Percentiles rank a stretch among this genome's conserved stretches.
These are phyloP conservation scores for Debaryomyces singareniensis DNA, from an alignment of 1,139 yeast genomes.

Conservation along the genomic window DNA sequence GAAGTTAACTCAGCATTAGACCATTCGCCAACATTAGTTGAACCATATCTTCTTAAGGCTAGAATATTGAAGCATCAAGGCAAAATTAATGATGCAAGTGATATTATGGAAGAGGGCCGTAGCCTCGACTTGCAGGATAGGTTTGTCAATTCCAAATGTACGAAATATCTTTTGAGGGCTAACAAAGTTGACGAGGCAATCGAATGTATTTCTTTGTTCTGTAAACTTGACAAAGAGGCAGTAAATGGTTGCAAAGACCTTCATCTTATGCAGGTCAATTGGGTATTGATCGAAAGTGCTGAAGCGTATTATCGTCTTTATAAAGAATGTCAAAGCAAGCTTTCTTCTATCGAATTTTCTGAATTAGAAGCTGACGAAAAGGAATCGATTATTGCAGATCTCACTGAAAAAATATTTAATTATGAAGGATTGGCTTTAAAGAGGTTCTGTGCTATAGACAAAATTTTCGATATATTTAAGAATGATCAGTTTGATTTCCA, in stretches of 20 bases:
- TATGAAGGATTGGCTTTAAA: conserved; percentile 73
- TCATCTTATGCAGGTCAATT: conserved; percentile 84
- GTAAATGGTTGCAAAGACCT: conserved; percentile 82
- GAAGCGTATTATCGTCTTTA: conserved; percentile 56
- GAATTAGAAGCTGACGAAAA: conserved; percentile 11
- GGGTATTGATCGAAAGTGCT: conserved; percentile 84
- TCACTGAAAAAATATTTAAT: conserved; percentile 29
- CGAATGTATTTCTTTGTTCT: conserved; percentile 68
- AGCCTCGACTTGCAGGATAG: conserved; percentile 81
- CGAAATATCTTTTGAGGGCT: conserved; percentile 81
- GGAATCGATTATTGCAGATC: conserved; percentile 22
- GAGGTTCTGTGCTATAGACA: conserved; percentile 62
- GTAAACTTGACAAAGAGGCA: conserved; percentile 69
- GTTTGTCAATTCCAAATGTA: conserved; percentile 82
- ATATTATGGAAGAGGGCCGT: conserved; percentile 65
- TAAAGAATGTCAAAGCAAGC: conserved; percentile 15
- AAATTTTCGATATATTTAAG: conserved; percentile 63
- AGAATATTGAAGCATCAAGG: conserved; percentile 72
- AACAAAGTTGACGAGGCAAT: conserved; percentile 71
- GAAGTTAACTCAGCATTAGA: conserved; percentile 58
- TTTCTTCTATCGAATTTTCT: conserved; percentile 8
- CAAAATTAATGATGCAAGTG: conserved; percentile 54
- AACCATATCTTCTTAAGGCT: conserved; percentile 74
- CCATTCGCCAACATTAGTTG: conserved; percentile 81
- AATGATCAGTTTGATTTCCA: conserved; percentile 94